phyloP scores from a whole-genome alignment of 1,139 yeast genomes.

The Blastobotrys ciferrii region DNA sequence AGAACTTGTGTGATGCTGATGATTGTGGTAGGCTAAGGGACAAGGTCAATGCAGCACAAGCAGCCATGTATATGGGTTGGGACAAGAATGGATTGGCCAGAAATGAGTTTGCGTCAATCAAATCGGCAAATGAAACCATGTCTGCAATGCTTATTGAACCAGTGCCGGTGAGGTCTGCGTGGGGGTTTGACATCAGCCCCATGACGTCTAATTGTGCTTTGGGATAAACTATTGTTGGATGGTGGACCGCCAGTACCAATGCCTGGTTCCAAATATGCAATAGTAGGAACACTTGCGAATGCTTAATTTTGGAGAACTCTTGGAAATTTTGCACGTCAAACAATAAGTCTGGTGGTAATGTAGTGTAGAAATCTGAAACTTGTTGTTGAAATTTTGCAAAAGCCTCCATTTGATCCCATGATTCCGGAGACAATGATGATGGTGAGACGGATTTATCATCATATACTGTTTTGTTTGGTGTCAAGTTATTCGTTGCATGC shows the following conservation, averaged over 20 bases:
- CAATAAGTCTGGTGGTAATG: slow-evolving; percentile 28
- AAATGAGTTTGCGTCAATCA: slow-evolving; percentile 30
- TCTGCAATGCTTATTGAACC: slow-evolving; percentile 34
- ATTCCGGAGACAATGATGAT: slow-evolving; percentile 15
- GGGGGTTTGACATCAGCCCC: slow-evolving; percentile 25
- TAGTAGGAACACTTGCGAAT: slow-evolving; percentile 29
- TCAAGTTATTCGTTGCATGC: neutral
- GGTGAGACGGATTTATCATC: slow-evolving; percentile 17
- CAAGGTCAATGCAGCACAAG: slow-evolving; percentile 29
- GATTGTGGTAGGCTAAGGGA: slow-evolving; percentile 25
- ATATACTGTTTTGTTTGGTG: neutral
- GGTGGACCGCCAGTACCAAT: slow-evolving; percentile 31
- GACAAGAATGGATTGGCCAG: slow-evolving; percentile 31
- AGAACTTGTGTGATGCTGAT: slow-evolving; percentile 24
- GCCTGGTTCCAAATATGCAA: slow-evolving; percentile 34
- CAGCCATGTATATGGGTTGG: slow-evolving; percentile 33
- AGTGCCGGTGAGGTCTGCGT: slow-evolving; percentile 30
- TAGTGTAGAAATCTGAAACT: slow-evolving; percentile 29
- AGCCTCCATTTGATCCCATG: slow-evolving; percentile 22
- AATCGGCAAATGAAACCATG: slow-evolving; percentile 33
- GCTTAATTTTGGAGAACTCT: slow-evolving; percentile 26
- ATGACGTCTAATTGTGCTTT: slow-evolving; percentile 25
- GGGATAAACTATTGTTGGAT: slow-evolving; percentile 30
- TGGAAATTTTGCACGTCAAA: slow-evolving; percentile 33
- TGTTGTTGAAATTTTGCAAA: slow-evolving; percentile 26